Base-by-base conservation (phyloP, 2,329 filamentous ascomycete genomes). In the Neurospora sp. region DNA sequence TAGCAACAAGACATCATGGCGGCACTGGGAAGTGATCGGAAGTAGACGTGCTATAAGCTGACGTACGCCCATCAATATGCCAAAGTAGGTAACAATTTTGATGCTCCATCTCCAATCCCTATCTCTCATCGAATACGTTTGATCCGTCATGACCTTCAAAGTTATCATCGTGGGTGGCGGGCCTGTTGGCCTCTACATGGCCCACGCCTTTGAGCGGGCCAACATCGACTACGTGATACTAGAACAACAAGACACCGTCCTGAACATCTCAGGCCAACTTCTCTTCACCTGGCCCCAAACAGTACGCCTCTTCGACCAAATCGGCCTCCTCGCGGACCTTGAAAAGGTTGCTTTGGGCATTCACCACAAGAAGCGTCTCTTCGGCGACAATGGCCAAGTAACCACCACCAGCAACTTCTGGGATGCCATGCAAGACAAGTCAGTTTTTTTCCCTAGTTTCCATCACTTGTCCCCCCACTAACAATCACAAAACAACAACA, bases 181-280 rank as follows among this genome's bases (percentile, higher is more conserved):
- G 8, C 76, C 76, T 2, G 75, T 75, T 9, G 78, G 78, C 2
- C 71, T 79, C 7, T 74, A 73, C 3, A 70, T 76, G 5, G 78
- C 77, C n/a, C 76, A 78, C 69, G 71, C 74, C 2, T 73, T 79
- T 38, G 75, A 75, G 17, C 74, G 75, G 69, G 77, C 76, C 8
- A 74, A 73, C 15, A 78, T 83, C 42, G 78, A 82, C 68, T 83
- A 80, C 11, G 73, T 81, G 52, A 68, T 83, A 8, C 78, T 83
- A 1, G 81, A 83, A 68, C 72, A 75, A 11, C 76, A 78, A 1
- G 38, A 72, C 1, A 72, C 73, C 0, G 38, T 79, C 10, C 70
- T 78, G 70, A 70, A 76, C 52, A 74, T 80, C 72, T 76, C 77
- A 15, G 75, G 76, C 28, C 75, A 77, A 23, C 75, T 79, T 74